Conservation (phyloP, 2,329 filamentous ascomycete species). For the Bipolaris zeicola region DNA sequence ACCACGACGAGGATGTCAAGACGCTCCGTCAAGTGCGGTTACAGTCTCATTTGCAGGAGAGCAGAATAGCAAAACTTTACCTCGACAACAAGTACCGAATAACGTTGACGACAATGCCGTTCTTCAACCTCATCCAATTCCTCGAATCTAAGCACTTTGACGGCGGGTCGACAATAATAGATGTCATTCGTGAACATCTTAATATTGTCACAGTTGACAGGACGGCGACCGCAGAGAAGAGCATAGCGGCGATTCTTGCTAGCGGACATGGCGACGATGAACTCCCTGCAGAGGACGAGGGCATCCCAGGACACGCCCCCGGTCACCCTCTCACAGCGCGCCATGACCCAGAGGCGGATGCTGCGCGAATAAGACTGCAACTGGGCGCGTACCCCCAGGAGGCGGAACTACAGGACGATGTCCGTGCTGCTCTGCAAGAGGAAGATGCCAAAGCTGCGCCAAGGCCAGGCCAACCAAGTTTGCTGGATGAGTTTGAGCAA, state of each 20-base stretch:
- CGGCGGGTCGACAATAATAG: constrained; percentile 77
- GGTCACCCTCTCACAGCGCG: constrained; percentile 66
- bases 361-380: constrained; percentile 62
- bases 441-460: constrained; percentile 81
- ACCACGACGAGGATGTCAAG: constrained; percentile 81
- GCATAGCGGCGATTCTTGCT: constrained; percentile 64
- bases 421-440: constrained; percentile 84
- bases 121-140: constrained; percentile 82
- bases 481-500: constrained; percentile 86
- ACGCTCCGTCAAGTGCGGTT: constrained; percentile 74
- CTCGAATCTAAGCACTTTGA: constrained; percentile 84
- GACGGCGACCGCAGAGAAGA: constrained; percentile 60
- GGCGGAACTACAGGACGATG: constrained; percentile 77
- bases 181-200: constrained; percentile 69
- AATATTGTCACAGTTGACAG: constrained; percentile 66
- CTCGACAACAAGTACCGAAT: constrained; percentile 86
- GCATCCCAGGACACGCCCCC: constrained; percentile 69
- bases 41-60: constrained; percentile 78
- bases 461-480: constrained; percentile 68
- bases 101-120: constrained; percentile 84
- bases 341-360: constrained; percentile 63
- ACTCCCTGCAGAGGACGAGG: constrained; percentile 69
- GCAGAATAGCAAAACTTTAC: constrained; percentile 79
- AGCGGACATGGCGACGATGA: constrained; percentile 60
- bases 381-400: constrained; percentile 87